Evolutionary conservation across 371 early-diverging fungal species (phyloP), one percentile per base, ranked within the genome.

Genomic region (Zychaea mexicana): DNA sequence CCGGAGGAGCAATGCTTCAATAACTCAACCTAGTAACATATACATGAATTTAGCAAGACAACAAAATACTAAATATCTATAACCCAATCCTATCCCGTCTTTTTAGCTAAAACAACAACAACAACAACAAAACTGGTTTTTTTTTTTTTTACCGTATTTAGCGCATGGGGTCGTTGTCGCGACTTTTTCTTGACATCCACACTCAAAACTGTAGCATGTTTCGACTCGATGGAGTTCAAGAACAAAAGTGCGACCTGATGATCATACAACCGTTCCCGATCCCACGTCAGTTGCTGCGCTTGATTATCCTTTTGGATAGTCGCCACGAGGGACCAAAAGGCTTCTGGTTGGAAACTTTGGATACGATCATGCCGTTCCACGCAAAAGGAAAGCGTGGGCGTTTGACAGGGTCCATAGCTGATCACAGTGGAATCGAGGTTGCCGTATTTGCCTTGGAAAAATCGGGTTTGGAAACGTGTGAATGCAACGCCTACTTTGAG

Each of bases 401-500:
- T 85, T 62, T 85, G 85, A 59, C 85, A 85, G 2, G 90, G 87
- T 2, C 92, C 92, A 76, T 86, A 92, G 42, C 79, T 79, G 7
- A 92, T 79, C n/a, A 90, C 74, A 1, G 73, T 73, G 12, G 79
- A 75, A 55, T 85, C 83, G 24, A 85, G 57, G 42, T 84, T 70
- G 8, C 83, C 85, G 52, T 82, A 84, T 64, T 81, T 84, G 26
- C 79, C 81, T 64, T 79, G 83, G 42, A 83, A 83, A 26, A 78
- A 83, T 12, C 76, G 64, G 0, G 80, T 83, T 57, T 83, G 81
- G 38, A 81, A 81, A 22, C 89, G 74, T 8, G 90, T 92, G 63
- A 92, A 85, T 10, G 88, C 78, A 2, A 83, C 78, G 15, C 90
- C 90, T 8, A 88, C 88, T 68, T 88, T 79, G 30, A 92, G 70